phyloP scores from a whole-genome alignment of 768 basidiomycete genomes.

The Russula dissimulans region DNA sequence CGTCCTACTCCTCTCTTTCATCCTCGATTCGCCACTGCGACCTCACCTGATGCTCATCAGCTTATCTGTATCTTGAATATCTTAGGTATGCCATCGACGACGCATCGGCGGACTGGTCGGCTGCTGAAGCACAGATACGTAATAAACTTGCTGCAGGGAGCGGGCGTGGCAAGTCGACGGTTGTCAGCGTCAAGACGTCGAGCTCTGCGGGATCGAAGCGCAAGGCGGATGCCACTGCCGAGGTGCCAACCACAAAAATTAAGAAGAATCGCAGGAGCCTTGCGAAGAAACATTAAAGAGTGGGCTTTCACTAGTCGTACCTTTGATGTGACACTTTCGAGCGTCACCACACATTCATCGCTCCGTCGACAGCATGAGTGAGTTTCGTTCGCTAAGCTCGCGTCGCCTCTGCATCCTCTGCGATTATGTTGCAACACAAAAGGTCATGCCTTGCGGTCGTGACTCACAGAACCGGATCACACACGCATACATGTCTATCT shows the following conservation, averaged over 20 bases:
- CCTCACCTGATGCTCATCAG: slow-evolving; percentile 3
- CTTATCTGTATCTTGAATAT: slow-evolving; percentile 4
- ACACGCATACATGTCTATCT: too few species aligned
- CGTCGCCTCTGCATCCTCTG: too few species aligned
- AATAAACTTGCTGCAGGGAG: slow-evolving; percentile 27
- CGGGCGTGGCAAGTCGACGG: slow-evolving; percentile 43
- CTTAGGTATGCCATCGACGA: slow-evolving; percentile 69
- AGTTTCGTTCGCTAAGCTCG: too few species aligned
- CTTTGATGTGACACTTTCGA: not conserved
- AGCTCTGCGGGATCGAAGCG: slow-evolving; percentile 39
- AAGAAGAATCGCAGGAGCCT: slow-evolving; percentile 13
- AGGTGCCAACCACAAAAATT: slow-evolving; percentile 31
- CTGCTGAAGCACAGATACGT: slow-evolving; percentile 65
- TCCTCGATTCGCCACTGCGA: not conserved
- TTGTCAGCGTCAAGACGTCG: slow-evolving; percentile 65
- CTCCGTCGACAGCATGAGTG: too few species aligned
- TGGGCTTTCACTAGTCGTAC: not conserved
- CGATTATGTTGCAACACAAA: too few species aligned
- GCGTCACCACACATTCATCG: too few species aligned
- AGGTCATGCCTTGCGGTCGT: too few species aligned
- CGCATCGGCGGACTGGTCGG: slow-evolving; percentile 58
- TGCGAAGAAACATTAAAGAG: not conserved
- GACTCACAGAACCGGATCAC: too few species aligned
- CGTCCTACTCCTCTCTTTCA: slow-evolving; percentile 15
- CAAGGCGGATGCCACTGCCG: slow-evolving; percentile 40